Evolutionary conservation across 768 basidiomycete genomes (phyloP).

Genomic region (Udeniomyces megalosporus): DNA sequence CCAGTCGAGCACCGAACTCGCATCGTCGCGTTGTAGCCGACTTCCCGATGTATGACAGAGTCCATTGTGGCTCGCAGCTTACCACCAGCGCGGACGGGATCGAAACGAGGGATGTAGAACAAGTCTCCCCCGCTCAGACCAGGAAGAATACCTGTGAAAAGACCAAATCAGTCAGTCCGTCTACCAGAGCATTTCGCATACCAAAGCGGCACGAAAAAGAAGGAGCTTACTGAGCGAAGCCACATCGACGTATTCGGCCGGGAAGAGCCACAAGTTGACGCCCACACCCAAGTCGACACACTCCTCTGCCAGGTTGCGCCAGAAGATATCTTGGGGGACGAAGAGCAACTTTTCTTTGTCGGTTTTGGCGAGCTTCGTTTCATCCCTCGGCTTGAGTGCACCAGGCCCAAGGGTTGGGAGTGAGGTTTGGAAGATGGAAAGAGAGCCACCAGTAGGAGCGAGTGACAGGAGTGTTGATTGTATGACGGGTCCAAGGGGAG

Average conservation of each 20-base stretch:
- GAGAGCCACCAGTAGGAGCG: conserved; percentile 22
- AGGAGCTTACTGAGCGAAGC: conserved; percentile 55
- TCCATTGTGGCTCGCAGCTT: conserved; percentile 59
- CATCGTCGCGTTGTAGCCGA: conserved; percentile 64
- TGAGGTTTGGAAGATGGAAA: conserved; percentile 27
- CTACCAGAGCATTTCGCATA: too few relatives aligned
- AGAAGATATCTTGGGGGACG: conserved; percentile 48
- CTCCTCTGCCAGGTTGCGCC: conserved; percentile 72
- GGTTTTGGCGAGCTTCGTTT: conserved; percentile 56
- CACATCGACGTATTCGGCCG: conserved; percentile 62
- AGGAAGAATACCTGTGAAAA: conserved; percentile 41
- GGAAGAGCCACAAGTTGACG: conserved; percentile 74
- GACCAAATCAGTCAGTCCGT: neutral
- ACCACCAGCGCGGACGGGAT: conserved; percentile 46
- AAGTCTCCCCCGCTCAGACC: conserved; percentile 74
- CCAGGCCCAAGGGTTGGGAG: conserved; percentile 25
- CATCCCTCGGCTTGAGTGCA: conserved; percentile 36
- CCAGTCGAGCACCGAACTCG: conserved; percentile 74
- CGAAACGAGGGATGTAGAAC: conserved; percentile 84
- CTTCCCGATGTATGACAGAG: conserved; percentile 47
- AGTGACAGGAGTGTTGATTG: conserved; percentile 54
- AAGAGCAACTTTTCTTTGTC: conserved; percentile 76
- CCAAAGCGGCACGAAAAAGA: neutral
- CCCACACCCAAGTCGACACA: conserved; percentile 80
- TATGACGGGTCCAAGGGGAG: conserved; percentile 65